phyloP scores from a whole-genome alignment of 805 yeast species.

The Saccharomycopsis javanensis region DNA sequence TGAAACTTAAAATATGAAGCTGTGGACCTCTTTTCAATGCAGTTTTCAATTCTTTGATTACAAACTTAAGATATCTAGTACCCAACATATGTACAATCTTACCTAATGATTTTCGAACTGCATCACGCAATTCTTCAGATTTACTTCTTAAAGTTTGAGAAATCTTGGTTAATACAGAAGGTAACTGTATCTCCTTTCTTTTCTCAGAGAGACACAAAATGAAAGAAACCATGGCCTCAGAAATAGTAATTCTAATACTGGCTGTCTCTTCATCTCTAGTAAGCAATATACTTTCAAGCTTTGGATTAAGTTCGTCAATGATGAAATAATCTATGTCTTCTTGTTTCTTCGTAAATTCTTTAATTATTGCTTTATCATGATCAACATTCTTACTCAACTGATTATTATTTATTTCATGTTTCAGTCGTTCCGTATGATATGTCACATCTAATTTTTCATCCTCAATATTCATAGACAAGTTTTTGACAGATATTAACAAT shows the following conservation, averaged over 20 bases:
- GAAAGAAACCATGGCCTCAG: constrained; percentile 69
- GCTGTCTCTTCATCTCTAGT: constrained; percentile 73
- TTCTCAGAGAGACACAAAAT: constrained; percentile 52
- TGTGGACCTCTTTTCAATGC: constrained; percentile 88
- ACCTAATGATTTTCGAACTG: constrained; percentile 66
- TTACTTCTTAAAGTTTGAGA: constrained; percentile 83
- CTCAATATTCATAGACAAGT: not conserved
- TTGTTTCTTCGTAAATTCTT: constrained; percentile 30
- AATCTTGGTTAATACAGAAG: constrained; percentile 75
- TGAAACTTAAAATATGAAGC: constrained; percentile 82
- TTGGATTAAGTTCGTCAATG: constrained; percentile 48
- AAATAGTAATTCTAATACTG: constrained; percentile 62
- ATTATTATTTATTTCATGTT: not conserved
- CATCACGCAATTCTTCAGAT: constrained; percentile 81
- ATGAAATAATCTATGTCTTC: constrained; percentile 39
- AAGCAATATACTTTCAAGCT: constrained; percentile 47
- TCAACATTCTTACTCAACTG: constrained; percentile 4
- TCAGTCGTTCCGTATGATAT: not conserved
- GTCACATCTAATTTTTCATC: not conserved
- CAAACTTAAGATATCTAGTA: constrained; percentile 58
- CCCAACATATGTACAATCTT: constrained; percentile 60
- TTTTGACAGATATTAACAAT: constrained; percentile 29
- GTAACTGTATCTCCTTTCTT: constrained; percentile 48
- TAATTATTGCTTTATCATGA: constrained; percentile 19
- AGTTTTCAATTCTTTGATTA: constrained; percentile 64